Conservation (phyloP, 495 filamentous ascomycete species). For the Filosporella fistucella region DNA sequence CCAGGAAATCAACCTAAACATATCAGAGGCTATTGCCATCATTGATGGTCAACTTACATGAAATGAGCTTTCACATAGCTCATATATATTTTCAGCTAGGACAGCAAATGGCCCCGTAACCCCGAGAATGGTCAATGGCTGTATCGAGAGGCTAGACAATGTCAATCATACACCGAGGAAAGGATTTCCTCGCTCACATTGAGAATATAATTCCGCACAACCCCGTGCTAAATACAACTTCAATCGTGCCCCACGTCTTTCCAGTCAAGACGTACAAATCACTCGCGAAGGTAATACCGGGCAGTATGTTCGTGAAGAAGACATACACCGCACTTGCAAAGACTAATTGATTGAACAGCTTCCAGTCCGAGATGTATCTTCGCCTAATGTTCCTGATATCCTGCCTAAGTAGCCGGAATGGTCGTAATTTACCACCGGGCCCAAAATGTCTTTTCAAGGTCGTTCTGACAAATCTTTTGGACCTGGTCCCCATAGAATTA, state of each 20-base stretch:
- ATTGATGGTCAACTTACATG: slow-evolving; percentile 33
- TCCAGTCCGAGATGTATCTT: slow-evolving; percentile 64
- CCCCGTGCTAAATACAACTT: slow-evolving; percentile 68
- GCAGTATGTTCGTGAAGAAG: slow-evolving; percentile 72
- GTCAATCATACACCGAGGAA: neutral
- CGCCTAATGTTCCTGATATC: slow-evolving; percentile 51
- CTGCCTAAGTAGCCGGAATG: slow-evolving; percentile 58
- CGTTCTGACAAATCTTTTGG: slow-evolving; percentile 2
- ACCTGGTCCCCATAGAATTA: neutral
- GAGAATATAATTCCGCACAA: slow-evolving; percentile 65
- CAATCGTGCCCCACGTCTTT: slow-evolving; percentile 63
- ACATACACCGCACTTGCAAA: slow-evolving; percentile 69
- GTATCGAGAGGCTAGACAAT: slow-evolving; percentile 53
- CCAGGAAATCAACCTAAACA: slow-evolving; percentile 56
- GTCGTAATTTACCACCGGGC: slow-evolving; percentile 34
- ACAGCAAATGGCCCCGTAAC: slow-evolving; percentile 74
- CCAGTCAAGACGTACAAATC: slow-evolving; percentile 66
- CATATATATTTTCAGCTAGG: slow-evolving; percentile 65
- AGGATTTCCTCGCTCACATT: slow-evolving; percentile 37
- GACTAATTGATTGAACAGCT: slow-evolving; percentile 63
- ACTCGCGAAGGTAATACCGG: slow-evolving; percentile 69
- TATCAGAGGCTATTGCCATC: neutral
- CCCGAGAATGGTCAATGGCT: slow-evolving; percentile 68
- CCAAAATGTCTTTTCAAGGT: slow-evolving; percentile 6
- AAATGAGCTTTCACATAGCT: slow-evolving; percentile 52